Evolutionary conservation across 768 basidiomycete genomes (phyloP).

Genomic region (Kwoniella heveanensis): DNA sequence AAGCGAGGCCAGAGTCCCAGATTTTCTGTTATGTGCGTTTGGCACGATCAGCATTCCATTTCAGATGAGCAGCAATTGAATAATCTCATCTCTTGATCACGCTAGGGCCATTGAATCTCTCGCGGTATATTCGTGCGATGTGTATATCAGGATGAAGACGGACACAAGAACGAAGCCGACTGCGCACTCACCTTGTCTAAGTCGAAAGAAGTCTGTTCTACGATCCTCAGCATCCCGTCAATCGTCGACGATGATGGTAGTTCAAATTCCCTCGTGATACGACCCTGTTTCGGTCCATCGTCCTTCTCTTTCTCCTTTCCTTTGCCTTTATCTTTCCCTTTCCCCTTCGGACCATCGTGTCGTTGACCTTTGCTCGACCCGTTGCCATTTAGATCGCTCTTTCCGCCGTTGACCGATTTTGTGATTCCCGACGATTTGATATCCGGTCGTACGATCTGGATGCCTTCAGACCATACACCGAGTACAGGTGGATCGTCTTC

Average conservation of each 20-base stretch:
- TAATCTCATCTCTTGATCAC: too few relatives aligned
- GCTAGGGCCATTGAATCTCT: too few relatives aligned
- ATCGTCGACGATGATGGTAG: not conserved
- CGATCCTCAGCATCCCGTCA: slow-evolving; percentile 60
- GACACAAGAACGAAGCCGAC: too few relatives aligned
- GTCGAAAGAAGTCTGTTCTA: slow-evolving; percentile 85
- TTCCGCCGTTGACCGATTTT: slow-evolving; percentile 7
- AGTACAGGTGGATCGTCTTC: slow-evolving; percentile 21
- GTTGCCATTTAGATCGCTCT: slow-evolving; percentile 1
- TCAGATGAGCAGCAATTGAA: too few relatives aligned
- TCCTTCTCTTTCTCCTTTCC: slow-evolving; percentile 38
- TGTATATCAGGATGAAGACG: too few relatives aligned
- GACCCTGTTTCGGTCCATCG: slow-evolving; percentile 37
- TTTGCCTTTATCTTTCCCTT: slow-evolving; percentile 20
- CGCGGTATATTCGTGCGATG: too few relatives aligned
- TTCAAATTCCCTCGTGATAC: slow-evolving; percentile 37
- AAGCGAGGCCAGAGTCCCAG: slow-evolving; percentile 90
- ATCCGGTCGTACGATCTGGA: slow-evolving; percentile 32
- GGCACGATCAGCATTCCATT: too few relatives aligned
- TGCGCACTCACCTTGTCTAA: slow-evolving; percentile 89
- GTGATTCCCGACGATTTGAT: not conserved
- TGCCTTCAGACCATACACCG: slow-evolving; percentile 51
- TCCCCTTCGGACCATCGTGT: not conserved
- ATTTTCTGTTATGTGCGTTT: too few relatives aligned
- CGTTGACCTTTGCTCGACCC: not conserved